Evolutionary conservation across 257 asterid species (phyloP).

Genomic region (Forsythia viridissima): DNA sequence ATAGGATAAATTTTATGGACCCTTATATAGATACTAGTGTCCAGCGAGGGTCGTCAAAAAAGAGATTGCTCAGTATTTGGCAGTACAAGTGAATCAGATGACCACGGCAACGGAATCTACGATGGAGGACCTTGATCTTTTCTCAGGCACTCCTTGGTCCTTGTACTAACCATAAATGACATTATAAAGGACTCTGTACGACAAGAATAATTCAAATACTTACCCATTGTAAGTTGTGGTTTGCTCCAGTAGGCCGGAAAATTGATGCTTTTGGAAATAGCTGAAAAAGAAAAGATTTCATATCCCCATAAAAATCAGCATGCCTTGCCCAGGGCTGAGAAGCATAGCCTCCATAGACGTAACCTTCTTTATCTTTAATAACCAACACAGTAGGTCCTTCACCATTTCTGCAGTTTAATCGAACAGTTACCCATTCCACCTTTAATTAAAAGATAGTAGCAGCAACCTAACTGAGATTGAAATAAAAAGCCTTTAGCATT

Average conservation of each 20-base stretch:
- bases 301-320: conserved; percentile 78
- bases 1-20: not conserved
- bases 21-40: not conserved
- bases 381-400: conserved; percentile 73
- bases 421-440: conserved; percentile 34
- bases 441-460: conserved; percentile 29
- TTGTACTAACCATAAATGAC: not conserved
- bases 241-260: conserved; percentile 87
- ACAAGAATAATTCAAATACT: conserved; percentile 23
- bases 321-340: conserved; percentile 98
- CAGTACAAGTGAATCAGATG: not conserved
- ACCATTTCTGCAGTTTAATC: conserved; percentile 63
- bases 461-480: conserved; percentile 30
- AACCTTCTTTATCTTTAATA: conserved; percentile 81
- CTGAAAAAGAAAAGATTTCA: conserved; percentile 85
- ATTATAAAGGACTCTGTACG: not conserved
- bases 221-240: conserved; percentile 90
- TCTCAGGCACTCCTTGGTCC: not conserved
- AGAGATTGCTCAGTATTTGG: not conserved
- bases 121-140: not conserved
- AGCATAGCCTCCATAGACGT: conserved; percentile 89
- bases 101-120: not conserved
- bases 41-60: not conserved
- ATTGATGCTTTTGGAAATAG: conserved; percentile 75
- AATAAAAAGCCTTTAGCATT: conserved; percentile 19